These are phyloP conservation scores for Erythrobasidium yunnanense DNA, from an alignment of 768 basidiomycete species.

Conservation along the genomic window DNA sequence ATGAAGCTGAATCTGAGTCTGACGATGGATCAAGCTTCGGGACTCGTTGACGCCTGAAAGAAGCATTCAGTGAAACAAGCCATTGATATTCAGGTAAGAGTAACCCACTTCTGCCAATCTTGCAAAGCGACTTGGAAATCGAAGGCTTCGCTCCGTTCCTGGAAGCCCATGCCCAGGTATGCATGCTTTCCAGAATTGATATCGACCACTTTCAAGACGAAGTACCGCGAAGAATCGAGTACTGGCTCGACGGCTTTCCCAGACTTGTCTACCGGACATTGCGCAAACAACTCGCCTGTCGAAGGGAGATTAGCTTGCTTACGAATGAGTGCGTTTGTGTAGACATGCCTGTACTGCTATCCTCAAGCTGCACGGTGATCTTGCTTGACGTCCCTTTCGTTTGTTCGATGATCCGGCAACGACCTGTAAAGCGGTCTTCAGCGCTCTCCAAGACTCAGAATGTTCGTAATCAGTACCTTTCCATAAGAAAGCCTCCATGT, in stretches of 20 bases:
- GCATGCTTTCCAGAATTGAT: constrained; percentile 26
- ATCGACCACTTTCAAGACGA: constrained; percentile 38
- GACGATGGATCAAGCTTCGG: constrained; percentile 22
- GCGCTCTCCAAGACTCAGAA: not conserved
- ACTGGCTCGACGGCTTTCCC: constrained; percentile 30
- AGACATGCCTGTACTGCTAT: constrained; percentile 29
- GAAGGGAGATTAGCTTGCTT: not conserved
- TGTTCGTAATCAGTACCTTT: constrained; percentile 24
- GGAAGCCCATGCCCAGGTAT: constrained; percentile 39
- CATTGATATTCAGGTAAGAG: not conserved
- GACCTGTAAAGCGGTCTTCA: not conserved
- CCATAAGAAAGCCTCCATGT: constrained; percentile 34
- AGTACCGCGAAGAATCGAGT: constrained; percentile 29
- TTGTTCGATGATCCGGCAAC: constrained; percentile 31
- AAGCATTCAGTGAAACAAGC: not conserved
- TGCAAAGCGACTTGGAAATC: constrained; percentile 39
- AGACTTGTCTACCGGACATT: constrained; percentile 31
- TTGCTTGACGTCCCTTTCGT: constrained; percentile 26
- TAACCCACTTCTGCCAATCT: constrained; percentile 31
- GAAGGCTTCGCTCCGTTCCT: constrained; percentile 36
- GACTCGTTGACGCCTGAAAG: constrained; percentile 26
- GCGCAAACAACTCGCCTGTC: constrained; percentile 35
- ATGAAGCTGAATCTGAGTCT: not conserved
- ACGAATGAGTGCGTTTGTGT: not conserved
- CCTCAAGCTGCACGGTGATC: constrained; percentile 34